Percentiles rank a stretch among this genome's conserved stretches.
Conservation (phyloP, 140 eudicot species). For the Oenanthe javanica region DNA sequence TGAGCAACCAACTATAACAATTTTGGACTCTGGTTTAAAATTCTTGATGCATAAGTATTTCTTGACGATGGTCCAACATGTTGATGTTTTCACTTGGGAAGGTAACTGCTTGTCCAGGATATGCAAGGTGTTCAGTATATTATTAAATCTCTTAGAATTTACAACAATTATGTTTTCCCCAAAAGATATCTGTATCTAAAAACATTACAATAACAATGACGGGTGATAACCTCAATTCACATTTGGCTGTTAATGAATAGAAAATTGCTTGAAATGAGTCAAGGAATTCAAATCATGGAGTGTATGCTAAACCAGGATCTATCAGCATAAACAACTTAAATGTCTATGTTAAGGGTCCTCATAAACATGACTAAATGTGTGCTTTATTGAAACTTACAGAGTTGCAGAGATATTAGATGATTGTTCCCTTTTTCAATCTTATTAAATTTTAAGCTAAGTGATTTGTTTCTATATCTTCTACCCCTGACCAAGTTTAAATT, state of each 20-base stretch:
- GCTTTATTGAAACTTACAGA: neutral
- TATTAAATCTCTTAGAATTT: too few relatives aligned
- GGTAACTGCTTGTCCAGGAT: too few relatives aligned
- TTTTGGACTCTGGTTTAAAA: neutral
- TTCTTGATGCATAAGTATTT: too few relatives aligned
- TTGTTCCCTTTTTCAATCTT: neutral
- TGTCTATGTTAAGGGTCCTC: constrained; percentile 3
- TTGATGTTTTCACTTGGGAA: too few relatives aligned
- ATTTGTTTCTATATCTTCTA: neutral
- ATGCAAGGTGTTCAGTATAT: neutral
- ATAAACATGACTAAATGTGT: neutral
- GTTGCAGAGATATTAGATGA: neutral
- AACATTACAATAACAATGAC: too few relatives aligned
- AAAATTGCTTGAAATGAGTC: constrained; percentile 73
- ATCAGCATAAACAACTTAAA: constrained; percentile 14
- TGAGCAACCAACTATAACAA: constrained; percentile 6
- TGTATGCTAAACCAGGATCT: constrained; percentile 51
- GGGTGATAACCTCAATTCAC: too few relatives aligned
- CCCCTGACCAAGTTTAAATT: too few relatives aligned
- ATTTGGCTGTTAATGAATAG: too few relatives aligned
- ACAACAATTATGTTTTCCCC: too few relatives aligned
- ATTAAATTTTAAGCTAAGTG: neutral
- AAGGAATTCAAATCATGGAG: constrained; percentile 49
- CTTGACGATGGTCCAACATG: too few relatives aligned
- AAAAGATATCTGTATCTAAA: too few relatives aligned